Base-by-base conservation (phyloP, 805 yeast species). In the Wickerhamomyces silvicola region DNA sequence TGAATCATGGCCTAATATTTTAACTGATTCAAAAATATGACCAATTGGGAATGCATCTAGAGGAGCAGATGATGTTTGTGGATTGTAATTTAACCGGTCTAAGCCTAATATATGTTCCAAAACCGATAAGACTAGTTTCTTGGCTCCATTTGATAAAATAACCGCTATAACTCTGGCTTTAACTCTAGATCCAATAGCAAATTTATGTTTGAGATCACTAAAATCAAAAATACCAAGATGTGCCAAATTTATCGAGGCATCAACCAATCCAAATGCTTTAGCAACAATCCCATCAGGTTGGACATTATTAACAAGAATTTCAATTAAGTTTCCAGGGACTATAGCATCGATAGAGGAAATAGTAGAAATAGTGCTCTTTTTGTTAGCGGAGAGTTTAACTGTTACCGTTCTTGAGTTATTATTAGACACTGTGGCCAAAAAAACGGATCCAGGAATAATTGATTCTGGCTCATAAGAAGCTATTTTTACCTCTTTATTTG, bases 271-370 rank as follows among this genome's bases (percentile, higher is more conserved):
- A 43, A 78, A 78, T 0, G 75, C 78, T 52, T 77, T 81, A 41
- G 82, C 73, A n/a, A 69, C 56, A 12, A 85, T 57, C 39, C 98
- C 98, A 22, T 71, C 58, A 7, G 62, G 52, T 18, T 68, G 56
- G 14, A 76, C 69, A 7, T 75, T 77, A 14, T 80, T 68, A 14
- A 87, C 70, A 18, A 79, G 59, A 6, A 87, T 82, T 37, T 82
- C 86, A 8, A 88, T 85, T 9, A 78, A 50, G 42, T 78, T 72
- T 47, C 98, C 99, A 3, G 99, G 94, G 23, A 82, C 70, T 18
- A 88, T 70, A 4, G 94, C 75, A 47, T 87, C 94, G 14, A 85
- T 62, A 3, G 94, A 75, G 2, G 86, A 68, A 26, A 81, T 77
- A 6, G 81, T 62, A 4, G 73, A 51, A 7, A 73, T 50, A 6